These are phyloP conservation scores for Termitomyces sp. DNA, from an alignment of 768 basidiomycete species.

Conservation along the genomic window DNA sequence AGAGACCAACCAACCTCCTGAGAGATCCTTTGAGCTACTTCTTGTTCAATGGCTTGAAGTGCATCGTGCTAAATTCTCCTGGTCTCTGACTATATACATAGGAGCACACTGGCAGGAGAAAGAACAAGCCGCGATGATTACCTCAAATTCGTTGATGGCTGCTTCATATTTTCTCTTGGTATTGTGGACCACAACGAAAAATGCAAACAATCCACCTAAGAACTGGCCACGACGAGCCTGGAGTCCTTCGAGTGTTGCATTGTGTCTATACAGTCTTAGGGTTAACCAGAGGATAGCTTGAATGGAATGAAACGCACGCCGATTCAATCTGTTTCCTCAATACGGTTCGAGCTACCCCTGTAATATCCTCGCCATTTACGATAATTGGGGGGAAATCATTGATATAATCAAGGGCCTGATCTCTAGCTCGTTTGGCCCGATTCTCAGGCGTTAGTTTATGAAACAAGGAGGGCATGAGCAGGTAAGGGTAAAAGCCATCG, in stretches of 20 bases:
- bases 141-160: neutral
- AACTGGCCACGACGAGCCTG: neutral
- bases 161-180: neutral
- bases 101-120: neutral
- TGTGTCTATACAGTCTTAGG: neutral
- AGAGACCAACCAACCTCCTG: neutral
- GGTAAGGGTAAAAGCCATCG: neutral
- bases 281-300: neutral
- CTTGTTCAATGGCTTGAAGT: neutral
- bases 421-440: neutral
- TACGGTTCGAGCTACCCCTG: neutral
- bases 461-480: neutral
- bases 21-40: neutral
- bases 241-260: neutral
- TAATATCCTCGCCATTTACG: neutral
- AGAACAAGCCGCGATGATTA: neutral
- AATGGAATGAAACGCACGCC: neutral
- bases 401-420: neutral
- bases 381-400: neutral
- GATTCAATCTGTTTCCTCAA: neutral
- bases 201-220: neutral
- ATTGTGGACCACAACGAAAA: neutral
- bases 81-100: neutral
- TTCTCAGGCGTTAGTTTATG: neutral
- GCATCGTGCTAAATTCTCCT: neutral